These are phyloP conservation scores for Aleurites moluccanus DNA, from an alignment of 441 rosid genomes.

Conservation along the genomic window DNA sequence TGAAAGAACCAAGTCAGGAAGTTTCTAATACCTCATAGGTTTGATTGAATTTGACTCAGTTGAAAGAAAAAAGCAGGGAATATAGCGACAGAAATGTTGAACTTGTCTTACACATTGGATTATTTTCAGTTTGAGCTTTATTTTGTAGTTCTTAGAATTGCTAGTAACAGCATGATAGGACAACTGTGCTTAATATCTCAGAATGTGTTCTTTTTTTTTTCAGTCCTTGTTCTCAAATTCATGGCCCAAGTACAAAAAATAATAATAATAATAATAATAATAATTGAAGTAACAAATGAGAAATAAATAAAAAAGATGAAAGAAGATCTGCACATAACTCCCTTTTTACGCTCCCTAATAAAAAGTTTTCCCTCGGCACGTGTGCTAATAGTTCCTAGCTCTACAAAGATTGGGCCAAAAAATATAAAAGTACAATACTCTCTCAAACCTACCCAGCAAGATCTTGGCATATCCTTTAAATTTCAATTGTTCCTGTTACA, in stretches of 20 bases:
- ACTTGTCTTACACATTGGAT: background rate
- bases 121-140: background rate
- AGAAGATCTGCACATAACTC: background rate
- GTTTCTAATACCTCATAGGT: background rate
- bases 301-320: background rate
- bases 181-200: background rate
- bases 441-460: conserved; percentile 25
- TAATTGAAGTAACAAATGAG: background rate
- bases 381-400: conserved; percentile 20
- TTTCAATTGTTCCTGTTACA: conserved; percentile 20
- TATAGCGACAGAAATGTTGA: background rate
- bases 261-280: no score
- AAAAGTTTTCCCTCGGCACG: no score
- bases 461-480: conserved; percentile 20
- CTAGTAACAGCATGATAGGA: background rate
- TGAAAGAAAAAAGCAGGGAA: background rate
- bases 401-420: conserved; percentile 11
- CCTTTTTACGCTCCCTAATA: background rate
- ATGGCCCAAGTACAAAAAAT: background rate
- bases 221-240: background rate
- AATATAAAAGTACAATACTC: conserved; percentile 6
- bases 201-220: no score
- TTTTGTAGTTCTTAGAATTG: no score
- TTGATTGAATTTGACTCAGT: background rate
- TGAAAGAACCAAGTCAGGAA: conserved; percentile 25